phyloP scores from a whole-genome alignment of 306 rosid species.

The Boehmeria nivea region DNA sequence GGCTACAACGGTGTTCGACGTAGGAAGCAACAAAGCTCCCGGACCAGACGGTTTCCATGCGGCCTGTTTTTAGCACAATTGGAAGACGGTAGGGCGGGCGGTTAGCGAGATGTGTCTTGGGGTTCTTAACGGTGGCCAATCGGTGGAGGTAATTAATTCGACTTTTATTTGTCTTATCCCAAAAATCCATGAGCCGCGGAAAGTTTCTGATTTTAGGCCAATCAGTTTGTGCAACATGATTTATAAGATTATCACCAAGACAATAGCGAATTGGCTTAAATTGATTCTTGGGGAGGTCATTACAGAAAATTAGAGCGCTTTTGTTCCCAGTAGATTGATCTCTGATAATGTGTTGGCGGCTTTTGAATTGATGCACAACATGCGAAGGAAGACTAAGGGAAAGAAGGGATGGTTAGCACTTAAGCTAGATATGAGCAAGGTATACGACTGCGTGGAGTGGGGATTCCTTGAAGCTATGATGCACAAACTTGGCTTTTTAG shows the following conservation, averaged over 20 bases:
- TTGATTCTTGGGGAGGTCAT: not conserved
- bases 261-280: not conserved
- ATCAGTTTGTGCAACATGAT: not conserved
- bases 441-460: not conserved
- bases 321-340: not conserved
- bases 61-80: too few species aligned
- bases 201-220: not conserved
- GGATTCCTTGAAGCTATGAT: not conserved
- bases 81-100: too few species aligned
- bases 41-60: too few species aligned
- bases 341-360: not conserved
- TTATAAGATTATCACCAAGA: not conserved
- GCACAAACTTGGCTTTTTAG: not conserved
- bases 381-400: not conserved
- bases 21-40: too few species aligned
- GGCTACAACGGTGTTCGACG: too few species aligned
- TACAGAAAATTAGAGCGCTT: not conserved
- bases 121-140: not conserved
- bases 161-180: not conserved
- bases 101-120: not conserved
- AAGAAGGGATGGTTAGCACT: not conserved
- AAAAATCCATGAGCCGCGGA: not conserved
- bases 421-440: not conserved
- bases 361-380: not conserved
- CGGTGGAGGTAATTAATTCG: not conserved